Evolutionary conservation across 225 moss, liverwort and hornwort genomes (phyloP).

Genomic region (Thuidium tamariscinum): DNA sequence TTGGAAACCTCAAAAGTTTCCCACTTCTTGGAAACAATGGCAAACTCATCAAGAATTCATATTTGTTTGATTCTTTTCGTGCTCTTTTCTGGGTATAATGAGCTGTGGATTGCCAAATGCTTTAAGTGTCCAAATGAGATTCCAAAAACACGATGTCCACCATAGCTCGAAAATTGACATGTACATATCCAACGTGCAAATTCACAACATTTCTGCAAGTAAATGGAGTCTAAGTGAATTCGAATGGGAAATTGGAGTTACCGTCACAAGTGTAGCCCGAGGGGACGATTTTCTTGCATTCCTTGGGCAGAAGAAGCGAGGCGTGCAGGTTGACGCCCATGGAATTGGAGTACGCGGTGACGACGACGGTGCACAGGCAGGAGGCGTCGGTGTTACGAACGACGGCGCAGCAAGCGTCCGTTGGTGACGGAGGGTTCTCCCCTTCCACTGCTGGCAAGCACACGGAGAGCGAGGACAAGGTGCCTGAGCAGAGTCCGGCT

Average conservation of each 20-base stretch:
- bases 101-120: not conserved
- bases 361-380: constrained; percentile 21
- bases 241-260: not conserved
- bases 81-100: not conserved
- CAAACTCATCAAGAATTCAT: too few relatives aligned
- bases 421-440: constrained; percentile 16
- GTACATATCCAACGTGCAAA: not conserved
- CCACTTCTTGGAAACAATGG: too few relatives aligned
- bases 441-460: constrained; percentile 30
- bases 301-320: constrained; percentile 24
- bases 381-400: constrained; percentile 8
- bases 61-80: not conserved
- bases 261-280: constrained; percentile 18
- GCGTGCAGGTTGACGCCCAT: constrained; percentile 28
- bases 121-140: not conserved
- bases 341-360: constrained; percentile 23
- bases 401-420: constrained; percentile 17
- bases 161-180: not conserved
- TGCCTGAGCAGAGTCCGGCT: not conserved
- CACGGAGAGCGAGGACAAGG: not conserved
- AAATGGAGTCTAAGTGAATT: not conserved
- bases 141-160: not conserved
- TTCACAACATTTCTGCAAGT: not conserved
- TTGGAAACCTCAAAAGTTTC: not conserved
- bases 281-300: constrained; percentile 18